Evolutionary conservation across 768 basidiomycete genomes (phyloP), one percentile per base, ranked within the genome.

Genomic region (Agrocybe pediades): DNA sequence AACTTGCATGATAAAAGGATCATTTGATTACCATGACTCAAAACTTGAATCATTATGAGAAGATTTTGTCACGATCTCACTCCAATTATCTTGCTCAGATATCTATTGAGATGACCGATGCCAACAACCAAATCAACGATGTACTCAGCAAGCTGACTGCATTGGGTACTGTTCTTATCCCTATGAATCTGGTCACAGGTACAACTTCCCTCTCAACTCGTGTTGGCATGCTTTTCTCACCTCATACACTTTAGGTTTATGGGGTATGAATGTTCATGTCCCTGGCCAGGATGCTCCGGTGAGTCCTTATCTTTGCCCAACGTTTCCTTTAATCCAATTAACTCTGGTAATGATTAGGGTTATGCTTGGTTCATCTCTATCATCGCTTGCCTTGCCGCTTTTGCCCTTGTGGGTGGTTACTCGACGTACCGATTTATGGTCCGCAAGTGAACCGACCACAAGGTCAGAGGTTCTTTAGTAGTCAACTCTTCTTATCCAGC

Each of bases 11-110:
- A 15, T 11, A 36, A 36, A 26, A 76, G 81, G 97, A 99, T 70
- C 97, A 99, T 74, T 73, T 99, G 70, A 98, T 98, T 71, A 99
- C 97, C 19, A 98, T 98, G 95, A 99, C 97, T 2, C 97, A 99
- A 73, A 98, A 96, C 68, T 68, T 99, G 79, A 99, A 98, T 68
- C 97, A 98, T 72, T 99, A 98, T 77, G 97, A 99, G 69, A 99
- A 98, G 79, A 98, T 99, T 65, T 80, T 99, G 8, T 98, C 96
- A 3, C 88, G 97, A 36, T 98, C 96, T 36, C 97, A 99, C 71
- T 98, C 95, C 30, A 99, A 99, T 68, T 99, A 99, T 74, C 87
- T 99, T 46, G 97, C 97, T 1, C 97, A 98, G 65, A 99, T 99
- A 62, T 97, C 95, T 40, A 98, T 99, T 72, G 97, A 98, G 76